phyloP scores from a whole-genome alignment of 2,329 filamentous ascomycete genomes.

The Fusarium brevicatenulatum region DNA sequence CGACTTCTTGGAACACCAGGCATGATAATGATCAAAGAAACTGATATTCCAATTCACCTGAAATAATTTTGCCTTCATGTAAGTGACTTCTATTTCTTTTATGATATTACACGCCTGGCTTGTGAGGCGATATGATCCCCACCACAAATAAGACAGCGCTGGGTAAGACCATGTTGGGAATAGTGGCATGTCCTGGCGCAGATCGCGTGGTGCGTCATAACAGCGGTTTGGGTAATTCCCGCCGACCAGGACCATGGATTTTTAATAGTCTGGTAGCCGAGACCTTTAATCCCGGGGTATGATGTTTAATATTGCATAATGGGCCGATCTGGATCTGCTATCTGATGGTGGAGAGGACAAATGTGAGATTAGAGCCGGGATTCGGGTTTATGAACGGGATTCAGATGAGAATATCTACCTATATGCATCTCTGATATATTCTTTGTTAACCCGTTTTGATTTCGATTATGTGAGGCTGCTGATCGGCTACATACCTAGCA shows the following conservation, averaged over 20 bases:
- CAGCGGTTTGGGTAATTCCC: neutral
- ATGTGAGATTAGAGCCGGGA: neutral
- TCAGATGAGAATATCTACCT: rapidly evolving
- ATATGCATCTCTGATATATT: rapidly evolving
- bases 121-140: neutral
- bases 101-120: neutral
- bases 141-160: slow-evolving; percentile 6
- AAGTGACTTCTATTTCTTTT: neutral
- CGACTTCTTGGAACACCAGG: slow-evolving; percentile 61
- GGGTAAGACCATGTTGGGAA: slow-evolving; percentile 14
- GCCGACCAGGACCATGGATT: neutral
- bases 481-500: rapidly evolving
- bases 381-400: neutral
- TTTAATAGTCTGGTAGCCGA: neutral
- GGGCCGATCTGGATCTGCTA: neutral
- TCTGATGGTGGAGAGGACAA: neutral
- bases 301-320: neutral
- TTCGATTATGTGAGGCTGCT: neutral
- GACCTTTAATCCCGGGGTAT: rapidly evolving
- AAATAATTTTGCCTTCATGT: rapidly evolving
- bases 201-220: neutral
- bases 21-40: slow-evolving; percentile 46
- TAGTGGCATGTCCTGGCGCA: slow-evolving; percentile 2
- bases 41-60: neutral
- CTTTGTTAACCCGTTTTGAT: too few relatives aligned